Evolutionary conservation across 2,329 filamentous ascomycete species (phyloP).

Genomic region (Ophiocordyceps unilateralis): DNA sequence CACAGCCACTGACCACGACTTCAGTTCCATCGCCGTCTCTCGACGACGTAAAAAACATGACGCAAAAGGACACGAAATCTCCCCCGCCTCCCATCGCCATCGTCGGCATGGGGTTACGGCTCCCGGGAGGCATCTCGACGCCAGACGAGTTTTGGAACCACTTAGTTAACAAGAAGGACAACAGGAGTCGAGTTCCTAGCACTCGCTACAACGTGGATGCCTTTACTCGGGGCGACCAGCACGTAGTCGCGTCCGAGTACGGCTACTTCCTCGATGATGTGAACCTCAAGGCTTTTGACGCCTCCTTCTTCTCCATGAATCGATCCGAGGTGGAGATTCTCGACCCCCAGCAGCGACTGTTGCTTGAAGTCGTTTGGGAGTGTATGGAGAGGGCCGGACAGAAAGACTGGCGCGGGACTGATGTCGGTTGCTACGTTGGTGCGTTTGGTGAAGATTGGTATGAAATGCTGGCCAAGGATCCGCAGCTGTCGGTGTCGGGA

Average conservation of each 20-base stretch:
- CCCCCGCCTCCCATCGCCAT: constrained; percentile 18
- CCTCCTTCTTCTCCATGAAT: constrained; percentile 10
- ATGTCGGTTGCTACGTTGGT: constrained; percentile 5
- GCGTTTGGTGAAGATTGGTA: constrained; percentile 4
- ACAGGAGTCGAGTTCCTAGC: constrained; percentile 9
- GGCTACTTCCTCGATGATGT: constrained; percentile 9
- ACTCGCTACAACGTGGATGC: constrained; percentile 9
- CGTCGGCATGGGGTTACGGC: constrained; percentile 14
- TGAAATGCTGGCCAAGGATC: too few species aligned
- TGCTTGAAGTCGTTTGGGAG: constrained; percentile 12
- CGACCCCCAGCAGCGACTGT: constrained; percentile 15
- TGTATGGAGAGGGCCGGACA: constrained; percentile 4
- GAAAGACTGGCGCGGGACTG: constrained; percentile 1
- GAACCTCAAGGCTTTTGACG: constrained; percentile 7
- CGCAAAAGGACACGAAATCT: too few species aligned
- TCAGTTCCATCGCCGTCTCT: too few species aligned
- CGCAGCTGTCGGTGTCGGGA: too few species aligned
- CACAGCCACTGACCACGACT: too few species aligned
- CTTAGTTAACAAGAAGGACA: constrained; percentile 11
- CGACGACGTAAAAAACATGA: too few species aligned
- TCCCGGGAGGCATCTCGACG: constrained; percentile 12
- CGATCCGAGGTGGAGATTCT: constrained; percentile 9
- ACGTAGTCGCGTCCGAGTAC: background rate
- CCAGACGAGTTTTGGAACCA: constrained; percentile 14
- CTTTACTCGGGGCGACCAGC: background rate